Conservation (phyloP, 768 basidiomycete species). For the Lactarius deliciosus region DNA sequence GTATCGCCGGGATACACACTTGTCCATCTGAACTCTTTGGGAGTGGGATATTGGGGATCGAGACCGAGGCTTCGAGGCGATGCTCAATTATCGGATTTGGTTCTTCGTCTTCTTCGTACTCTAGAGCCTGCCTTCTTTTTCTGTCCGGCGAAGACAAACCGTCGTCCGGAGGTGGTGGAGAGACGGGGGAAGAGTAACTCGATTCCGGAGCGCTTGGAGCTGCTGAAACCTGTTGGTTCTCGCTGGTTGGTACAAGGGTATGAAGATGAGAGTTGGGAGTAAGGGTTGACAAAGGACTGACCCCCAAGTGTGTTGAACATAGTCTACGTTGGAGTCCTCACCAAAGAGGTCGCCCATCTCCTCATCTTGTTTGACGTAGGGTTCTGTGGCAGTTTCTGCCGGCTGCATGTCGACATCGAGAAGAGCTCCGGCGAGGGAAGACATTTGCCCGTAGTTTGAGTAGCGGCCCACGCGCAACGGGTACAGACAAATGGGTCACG, state of each 20-base stretch:
- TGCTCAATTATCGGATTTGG: constrained; percentile 56
- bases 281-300: constrained; percentile 34
- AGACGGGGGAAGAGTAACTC: constrained; percentile 36
- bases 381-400: constrained; percentile 20
- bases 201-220: constrained; percentile 32
- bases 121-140: constrained; percentile 60
- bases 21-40: constrained; percentile 79
- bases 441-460: background rate
- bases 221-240: constrained; percentile 18
- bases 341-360: constrained; percentile 82
- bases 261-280: constrained; percentile 7
- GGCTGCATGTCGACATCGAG: constrained; percentile 26
- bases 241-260: constrained; percentile 5
- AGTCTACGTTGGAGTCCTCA: constrained; percentile 56
- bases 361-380: constrained; percentile 27
- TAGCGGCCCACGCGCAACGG: no score
- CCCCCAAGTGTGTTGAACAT: constrained; percentile 49
- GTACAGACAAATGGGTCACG: background rate
- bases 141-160: constrained; percentile 61
- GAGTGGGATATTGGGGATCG: constrained; percentile 85
- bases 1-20: constrained; percentile 46
- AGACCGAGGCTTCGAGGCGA: constrained; percentile 64
- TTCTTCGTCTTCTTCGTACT: constrained; percentile 78
- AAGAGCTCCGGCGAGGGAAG: constrained; percentile 25
- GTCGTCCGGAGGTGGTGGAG: constrained; percentile 47